phyloP scores from a whole-genome alignment of 345 rosid genomes.

The Psidium friedrichsthalianum region DNA sequence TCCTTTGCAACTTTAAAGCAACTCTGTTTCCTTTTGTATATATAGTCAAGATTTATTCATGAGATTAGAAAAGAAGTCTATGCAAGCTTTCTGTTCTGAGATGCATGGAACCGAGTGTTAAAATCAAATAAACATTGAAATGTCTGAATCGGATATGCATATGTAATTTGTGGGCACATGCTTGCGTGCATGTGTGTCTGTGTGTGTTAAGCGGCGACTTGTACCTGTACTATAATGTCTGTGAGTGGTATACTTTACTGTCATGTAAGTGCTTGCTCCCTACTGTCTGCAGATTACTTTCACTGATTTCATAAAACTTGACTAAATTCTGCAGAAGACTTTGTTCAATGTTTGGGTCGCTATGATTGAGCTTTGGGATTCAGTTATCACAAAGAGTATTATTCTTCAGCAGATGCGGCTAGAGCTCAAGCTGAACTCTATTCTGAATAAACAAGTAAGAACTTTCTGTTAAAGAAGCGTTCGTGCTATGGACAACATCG shows the following conservation, averaged over 20 bases:
- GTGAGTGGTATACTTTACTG: background rate
- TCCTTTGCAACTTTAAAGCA: background rate
- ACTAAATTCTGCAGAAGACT: conserved; percentile 46
- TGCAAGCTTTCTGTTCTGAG: background rate
- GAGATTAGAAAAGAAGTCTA: background rate
- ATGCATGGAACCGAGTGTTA: background rate
- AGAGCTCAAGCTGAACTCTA: conserved; percentile 65
- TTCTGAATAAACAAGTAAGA: conserved; percentile 62
- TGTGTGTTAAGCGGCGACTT: background rate
- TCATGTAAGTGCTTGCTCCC: background rate
- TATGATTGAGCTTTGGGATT: conserved; percentile 52
- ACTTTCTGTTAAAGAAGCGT: background rate
- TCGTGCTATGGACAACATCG: background rate
- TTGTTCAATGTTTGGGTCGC: conserved; percentile 60
- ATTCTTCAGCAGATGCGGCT: conserved; percentile 56
- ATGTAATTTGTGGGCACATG: background rate
- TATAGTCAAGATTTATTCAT: background rate
- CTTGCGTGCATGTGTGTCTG: background rate
- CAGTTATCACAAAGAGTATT: conserved; percentile 55
- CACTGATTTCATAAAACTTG: background rate
- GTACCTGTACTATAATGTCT: background rate
- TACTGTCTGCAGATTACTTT: background rate
- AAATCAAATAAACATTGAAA: background rate
- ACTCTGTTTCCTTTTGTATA: background rate
- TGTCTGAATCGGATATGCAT: background rate